Evolutionary conservation across 495 filamentous ascomycete species (phyloP).

Genomic region (Parathielavia hyrcaniae): DNA sequence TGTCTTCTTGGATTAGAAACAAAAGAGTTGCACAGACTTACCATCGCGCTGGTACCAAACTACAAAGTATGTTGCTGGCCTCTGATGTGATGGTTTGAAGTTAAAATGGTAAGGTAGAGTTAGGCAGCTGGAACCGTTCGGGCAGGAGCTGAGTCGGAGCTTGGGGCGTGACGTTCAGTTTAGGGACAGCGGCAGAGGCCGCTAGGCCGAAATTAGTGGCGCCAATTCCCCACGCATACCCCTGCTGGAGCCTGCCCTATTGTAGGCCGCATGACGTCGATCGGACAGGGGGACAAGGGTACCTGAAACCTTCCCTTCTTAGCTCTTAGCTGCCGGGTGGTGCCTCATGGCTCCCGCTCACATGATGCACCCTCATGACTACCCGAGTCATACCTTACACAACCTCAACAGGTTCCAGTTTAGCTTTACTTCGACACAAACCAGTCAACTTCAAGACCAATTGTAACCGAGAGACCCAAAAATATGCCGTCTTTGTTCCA

Average conservation of each 20-base stretch:
- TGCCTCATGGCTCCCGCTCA: background rate
- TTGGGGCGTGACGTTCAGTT: too few relatives aligned
- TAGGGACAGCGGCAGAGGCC: background rate
- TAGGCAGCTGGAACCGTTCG: background rate
- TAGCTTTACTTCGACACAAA: background rate
- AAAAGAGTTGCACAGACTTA: background rate
- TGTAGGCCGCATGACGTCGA: conserved; percentile 12
- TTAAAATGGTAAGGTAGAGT: background rate
- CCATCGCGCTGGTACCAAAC: conserved; percentile 5
- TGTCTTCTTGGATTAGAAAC: background rate
- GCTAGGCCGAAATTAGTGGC: background rate
- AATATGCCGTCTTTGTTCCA: background rate
- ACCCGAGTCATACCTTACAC: background rate
- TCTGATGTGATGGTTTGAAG: background rate
- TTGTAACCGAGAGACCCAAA: background rate
- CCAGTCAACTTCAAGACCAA: background rate
- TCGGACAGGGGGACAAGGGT: conserved; percentile 1
- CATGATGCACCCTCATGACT: background rate
- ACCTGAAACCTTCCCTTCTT: too few relatives aligned
- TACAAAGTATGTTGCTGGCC: background rate
- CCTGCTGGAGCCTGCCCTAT: background rate
- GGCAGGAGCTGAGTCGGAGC: background rate
- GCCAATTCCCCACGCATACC: background rate
- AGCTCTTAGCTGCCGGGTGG: too few relatives aligned
- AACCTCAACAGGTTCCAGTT: background rate